A percentile compares a stretch with the other conserved stretches of the same genome.
Conservation (phyloP, 108 stramenopile species). For the Fragilaria radians region DNA sequence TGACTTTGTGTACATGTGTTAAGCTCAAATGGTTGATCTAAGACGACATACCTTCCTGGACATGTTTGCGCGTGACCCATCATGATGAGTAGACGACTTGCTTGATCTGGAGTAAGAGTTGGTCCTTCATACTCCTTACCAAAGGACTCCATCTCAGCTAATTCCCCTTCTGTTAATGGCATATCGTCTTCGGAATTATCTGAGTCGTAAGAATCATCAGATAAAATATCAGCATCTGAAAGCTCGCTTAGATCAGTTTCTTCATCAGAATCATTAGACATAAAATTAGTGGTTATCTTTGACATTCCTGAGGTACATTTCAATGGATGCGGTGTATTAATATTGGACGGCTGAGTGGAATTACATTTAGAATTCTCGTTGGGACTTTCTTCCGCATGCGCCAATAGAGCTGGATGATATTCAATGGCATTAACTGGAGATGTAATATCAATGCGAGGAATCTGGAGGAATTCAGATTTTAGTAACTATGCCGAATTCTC, state of each 20-base stretch:
- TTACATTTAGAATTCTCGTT: constrained; percentile 9
- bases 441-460: constrained; percentile 82
- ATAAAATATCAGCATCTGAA: constrained; percentile 32
- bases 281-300: not conserved
- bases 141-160: constrained; percentile 68
- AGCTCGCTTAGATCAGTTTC: constrained; percentile 63
- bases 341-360: constrained; percentile 6
- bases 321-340: constrained; percentile 4
- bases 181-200: constrained; percentile 41
- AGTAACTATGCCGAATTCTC: not conserved
- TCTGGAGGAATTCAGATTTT: constrained; percentile 17
- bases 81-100: constrained; percentile 56
- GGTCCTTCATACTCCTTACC: constrained; percentile 70
- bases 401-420: constrained; percentile 85
- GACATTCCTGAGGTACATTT: not conserved
- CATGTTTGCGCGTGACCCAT: constrained; percentile 78
- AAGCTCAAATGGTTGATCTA: not conserved
- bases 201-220: constrained; percentile 41
- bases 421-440: constrained; percentile 78
- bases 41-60: constrained; percentile 46
- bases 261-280: constrained; percentile 20
- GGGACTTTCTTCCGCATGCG: constrained; percentile 55
- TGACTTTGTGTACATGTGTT: not conserved
- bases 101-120: constrained; percentile 48
- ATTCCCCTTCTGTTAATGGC: constrained; percentile 49